Percentiles rank a stretch among this genome's conserved stretches.
These are phyloP conservation scores for Litchi chinensis DNA, from an alignment of 345 rosid genomes.

Conservation along the genomic window DNA sequence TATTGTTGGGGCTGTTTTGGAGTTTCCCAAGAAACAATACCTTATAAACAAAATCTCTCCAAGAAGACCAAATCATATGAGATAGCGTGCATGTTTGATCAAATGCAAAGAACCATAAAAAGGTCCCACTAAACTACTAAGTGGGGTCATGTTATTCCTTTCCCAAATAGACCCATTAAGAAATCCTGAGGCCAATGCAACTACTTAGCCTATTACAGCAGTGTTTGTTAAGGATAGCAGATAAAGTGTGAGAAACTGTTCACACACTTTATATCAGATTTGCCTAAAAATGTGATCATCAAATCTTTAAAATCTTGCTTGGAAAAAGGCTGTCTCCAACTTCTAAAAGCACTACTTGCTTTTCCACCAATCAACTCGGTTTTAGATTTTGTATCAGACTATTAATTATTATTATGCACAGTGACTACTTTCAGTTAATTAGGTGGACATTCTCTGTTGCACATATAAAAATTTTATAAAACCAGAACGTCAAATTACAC, in stretches of 20 bases:
- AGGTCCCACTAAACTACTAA: slow-evolving; percentile 16
- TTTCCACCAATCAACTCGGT: slow-evolving; percentile 31
- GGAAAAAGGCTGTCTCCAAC: slow-evolving; percentile 39
- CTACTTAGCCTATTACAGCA: slow-evolving; percentile 15
- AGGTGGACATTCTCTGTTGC: slow-evolving; percentile 1
- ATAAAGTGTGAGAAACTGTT: slow-evolving; percentile 24
- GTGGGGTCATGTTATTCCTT: not conserved
- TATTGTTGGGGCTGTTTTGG: not conserved
- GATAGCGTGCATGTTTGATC: not conserved
- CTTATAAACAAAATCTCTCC: slow-evolving; percentile 10
- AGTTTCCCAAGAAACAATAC: no score
- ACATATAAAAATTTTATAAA: no score
- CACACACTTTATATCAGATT: slow-evolving; percentile 27
- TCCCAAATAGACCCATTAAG: not conserved
- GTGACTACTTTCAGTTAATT: slow-evolving; percentile 16
- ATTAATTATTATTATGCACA: slow-evolving; percentile 3
- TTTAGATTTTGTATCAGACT: slow-evolving; percentile 11
- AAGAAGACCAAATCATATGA: not conserved
- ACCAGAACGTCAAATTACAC: not conserved
- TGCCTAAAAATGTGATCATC: slow-evolving; percentile 26
- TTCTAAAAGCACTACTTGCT: slow-evolving; percentile 25
- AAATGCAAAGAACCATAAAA: slow-evolving; percentile 15
- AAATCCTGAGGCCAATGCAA: slow-evolving; percentile 17
- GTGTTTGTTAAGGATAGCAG: slow-evolving; percentile 25
- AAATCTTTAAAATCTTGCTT: slow-evolving; percentile 34